phyloP scores from a whole-genome alignment of 2,329 filamentous ascomycete genomes.

The Fusarium pseudonygamai region DNA sequence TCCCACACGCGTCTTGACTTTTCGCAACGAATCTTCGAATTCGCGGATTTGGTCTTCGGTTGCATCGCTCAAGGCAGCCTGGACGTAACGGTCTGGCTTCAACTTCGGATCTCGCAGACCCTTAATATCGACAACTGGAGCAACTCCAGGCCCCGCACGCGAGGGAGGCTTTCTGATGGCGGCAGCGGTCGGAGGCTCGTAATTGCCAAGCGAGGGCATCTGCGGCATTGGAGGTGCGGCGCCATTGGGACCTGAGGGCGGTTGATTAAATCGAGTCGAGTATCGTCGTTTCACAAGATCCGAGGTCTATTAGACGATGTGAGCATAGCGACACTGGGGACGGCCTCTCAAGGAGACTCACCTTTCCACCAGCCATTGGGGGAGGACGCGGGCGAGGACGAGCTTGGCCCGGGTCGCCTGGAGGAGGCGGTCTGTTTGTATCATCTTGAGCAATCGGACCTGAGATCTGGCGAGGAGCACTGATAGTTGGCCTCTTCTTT shows the following conservation, averaged over 20 bases:
- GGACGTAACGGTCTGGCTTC: constrained; percentile 80
- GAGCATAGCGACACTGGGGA: constrained; percentile 20
- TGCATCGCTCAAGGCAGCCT: constrained; percentile 80
- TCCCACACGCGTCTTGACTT: constrained; percentile 80
- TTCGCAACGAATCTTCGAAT: constrained; percentile 79
- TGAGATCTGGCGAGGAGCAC: constrained; percentile 71
- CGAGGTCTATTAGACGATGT: constrained; percentile 60
- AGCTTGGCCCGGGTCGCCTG: constrained; percentile 42
- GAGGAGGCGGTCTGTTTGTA: constrained; percentile 42
- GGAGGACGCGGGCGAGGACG: constrained; percentile 58
- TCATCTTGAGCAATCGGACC: constrained; percentile 65
- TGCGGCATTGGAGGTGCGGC: constrained; percentile 78
- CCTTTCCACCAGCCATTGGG: constrained; percentile 66
- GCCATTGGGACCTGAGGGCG: constrained; percentile 74
- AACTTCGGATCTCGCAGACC: constrained; percentile 83
- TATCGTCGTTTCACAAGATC: constrained; percentile 95
- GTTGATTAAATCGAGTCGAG: constrained; percentile 88
- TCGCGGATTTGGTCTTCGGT: constrained; percentile 87
- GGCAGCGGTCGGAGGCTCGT: constrained; percentile 55
- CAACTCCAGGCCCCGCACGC: constrained; percentile 56
- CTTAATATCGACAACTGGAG: constrained; percentile 77
- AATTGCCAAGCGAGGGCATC: constrained; percentile 69
- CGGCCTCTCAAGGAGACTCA: constrained; percentile 42
- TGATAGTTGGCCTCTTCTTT: constrained; percentile 69
- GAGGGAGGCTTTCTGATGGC: constrained; percentile 61